Evolutionary conservation across 208 protist species (phyloP).

Genomic region (Porcisia hertigi): DNA sequence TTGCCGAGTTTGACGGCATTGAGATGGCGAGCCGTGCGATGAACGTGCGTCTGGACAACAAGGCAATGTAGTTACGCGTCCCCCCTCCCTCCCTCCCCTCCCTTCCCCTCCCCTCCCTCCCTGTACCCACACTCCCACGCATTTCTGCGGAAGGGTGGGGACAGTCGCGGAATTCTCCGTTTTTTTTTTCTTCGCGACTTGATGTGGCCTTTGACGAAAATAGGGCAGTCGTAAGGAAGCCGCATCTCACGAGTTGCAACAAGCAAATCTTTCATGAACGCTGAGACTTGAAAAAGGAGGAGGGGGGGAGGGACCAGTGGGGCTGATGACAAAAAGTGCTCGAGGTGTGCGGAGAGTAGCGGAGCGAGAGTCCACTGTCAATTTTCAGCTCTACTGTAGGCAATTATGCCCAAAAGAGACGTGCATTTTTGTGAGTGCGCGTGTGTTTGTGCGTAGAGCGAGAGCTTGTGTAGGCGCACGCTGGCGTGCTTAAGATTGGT

Average conservation of each 20-base stretch:
- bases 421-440: background rate
- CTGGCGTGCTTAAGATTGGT: background rate
- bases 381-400: background rate
- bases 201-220: background rate
- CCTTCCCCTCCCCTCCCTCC: background rate
- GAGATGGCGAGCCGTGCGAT: slow-evolving; percentile 83
- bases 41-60: slow-evolving; percentile 81
- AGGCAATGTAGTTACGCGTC: slow-evolving; percentile 23
- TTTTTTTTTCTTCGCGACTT: background rate
- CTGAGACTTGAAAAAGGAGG: background rate
- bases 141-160: background rate
- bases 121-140: background rate
- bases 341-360: background rate
- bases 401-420: background rate
- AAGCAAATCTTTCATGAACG: background rate
- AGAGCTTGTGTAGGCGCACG: background rate
- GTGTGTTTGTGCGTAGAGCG: background rate
- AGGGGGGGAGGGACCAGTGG: background rate
- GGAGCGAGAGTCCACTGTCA: background rate
- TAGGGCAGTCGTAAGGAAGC: background rate
- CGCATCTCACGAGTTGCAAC: background rate
- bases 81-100: no score
- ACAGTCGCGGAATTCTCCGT: background rate
- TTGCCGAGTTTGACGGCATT: slow-evolving; percentile 86
- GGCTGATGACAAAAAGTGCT: background rate